phyloP scores from a whole-genome alignment of 2,329 filamentous ascomycete genomes.

The Neurospora sp. region DNA sequence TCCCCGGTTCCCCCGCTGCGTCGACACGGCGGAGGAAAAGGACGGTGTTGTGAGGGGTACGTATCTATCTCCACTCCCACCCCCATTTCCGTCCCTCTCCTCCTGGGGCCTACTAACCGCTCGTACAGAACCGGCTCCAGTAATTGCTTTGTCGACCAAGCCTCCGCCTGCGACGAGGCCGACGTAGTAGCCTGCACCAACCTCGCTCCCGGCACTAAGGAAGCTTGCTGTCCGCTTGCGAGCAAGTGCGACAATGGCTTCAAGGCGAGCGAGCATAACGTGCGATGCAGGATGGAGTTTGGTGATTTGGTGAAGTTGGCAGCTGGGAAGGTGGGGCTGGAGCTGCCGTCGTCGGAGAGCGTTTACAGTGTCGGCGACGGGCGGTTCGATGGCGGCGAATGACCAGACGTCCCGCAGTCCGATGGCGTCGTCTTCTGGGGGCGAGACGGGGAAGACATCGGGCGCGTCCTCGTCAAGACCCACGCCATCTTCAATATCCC shows the following conservation, averaged over 20 bases:
- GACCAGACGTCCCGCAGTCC: no score
- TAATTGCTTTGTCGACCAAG: conserved; percentile 6
- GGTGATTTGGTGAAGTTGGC: no score
- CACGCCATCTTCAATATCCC: background rate
- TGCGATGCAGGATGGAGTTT: no score
- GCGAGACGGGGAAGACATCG: background rate
- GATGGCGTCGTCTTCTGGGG: background rate
- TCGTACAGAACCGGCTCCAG: conserved; percentile 1
- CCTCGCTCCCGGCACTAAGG: no score
- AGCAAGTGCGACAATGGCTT: no score
- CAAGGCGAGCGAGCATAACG: no score
- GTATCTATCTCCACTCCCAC: background rate
- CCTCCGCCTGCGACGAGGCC: conserved; percentile 4
- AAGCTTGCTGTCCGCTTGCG: no score
- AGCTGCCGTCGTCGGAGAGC: no score
- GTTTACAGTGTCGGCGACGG: no score
- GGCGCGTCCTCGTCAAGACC: background rate
- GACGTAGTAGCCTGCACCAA: conserved; percentile 4
- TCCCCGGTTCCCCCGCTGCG: background rate
- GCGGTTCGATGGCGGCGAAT: no score
- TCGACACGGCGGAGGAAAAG: background rate
- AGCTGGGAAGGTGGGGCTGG: no score
- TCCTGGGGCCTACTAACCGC: background rate
- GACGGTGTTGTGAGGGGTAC: background rate
- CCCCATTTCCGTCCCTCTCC: background rate